Conservation (phyloP, 768 basidiomycete species). For the Boletus reticuloceps region DNA sequence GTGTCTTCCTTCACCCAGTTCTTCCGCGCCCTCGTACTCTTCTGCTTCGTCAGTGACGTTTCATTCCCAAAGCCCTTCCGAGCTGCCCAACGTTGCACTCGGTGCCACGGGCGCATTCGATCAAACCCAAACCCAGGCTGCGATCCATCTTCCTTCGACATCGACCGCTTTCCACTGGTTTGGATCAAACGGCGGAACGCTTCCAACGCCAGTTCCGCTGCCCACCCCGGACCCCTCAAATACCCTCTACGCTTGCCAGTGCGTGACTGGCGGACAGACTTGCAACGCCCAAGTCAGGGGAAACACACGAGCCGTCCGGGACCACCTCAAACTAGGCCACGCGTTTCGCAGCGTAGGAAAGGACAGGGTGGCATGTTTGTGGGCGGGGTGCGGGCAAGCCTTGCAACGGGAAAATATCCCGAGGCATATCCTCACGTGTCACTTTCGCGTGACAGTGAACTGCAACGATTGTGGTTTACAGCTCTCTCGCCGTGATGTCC, state of each 20-base stretch:
- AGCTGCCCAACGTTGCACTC: background rate
- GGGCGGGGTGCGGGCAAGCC: constrained; percentile 4
- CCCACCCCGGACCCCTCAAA: background rate
- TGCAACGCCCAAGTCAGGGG: constrained; percentile 9
- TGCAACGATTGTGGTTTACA: constrained; percentile 10
- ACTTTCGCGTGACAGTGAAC: constrained; percentile 8
- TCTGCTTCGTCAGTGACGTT: too few species aligned
- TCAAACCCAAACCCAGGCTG: background rate
- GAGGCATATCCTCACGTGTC: constrained; percentile 16
- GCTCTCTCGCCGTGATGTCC: constrained; percentile 24
- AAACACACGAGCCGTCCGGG: constrained; percentile 4
- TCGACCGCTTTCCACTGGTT: background rate
- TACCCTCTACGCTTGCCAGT: constrained; percentile 1
- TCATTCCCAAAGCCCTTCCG: background rate
- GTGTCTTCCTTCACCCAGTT: background rate
- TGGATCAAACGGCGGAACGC: background rate
- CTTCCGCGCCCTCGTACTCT: background rate
- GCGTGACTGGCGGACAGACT: background rate
- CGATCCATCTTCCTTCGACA: background rate
- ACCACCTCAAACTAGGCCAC: constrained; percentile 15
- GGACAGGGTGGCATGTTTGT: background rate
- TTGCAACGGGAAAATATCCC: constrained; percentile 19
- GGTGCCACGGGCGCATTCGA: background rate
- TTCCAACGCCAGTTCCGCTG: background rate
- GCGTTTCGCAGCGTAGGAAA: constrained; percentile 3